Evolutionary conservation across 495 filamentous ascomycete genomes (phyloP).

Genomic region (Penicillium waksmanii): DNA sequence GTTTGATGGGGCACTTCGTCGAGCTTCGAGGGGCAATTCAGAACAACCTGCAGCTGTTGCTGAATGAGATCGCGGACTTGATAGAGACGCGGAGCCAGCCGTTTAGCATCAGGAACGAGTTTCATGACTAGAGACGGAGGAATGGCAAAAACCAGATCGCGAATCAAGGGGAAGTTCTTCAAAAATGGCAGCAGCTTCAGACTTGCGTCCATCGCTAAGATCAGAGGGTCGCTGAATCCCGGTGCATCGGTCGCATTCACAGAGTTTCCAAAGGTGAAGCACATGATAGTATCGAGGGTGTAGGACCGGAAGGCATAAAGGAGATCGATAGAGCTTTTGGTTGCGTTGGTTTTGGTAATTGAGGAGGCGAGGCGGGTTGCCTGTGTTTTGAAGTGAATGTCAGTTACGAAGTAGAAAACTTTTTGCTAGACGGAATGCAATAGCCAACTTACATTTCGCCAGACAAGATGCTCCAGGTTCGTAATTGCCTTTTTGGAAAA

Average conservation of each 20-base stretch:
- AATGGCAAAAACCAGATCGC: conserved; percentile 4
- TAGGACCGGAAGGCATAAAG: conserved; percentile 11
- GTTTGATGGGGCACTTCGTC: conserved; percentile 9
- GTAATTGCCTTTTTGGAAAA: conserved; percentile 12
- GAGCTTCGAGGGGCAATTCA: conserved; percentile 8
- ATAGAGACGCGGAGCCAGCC: conserved; percentile 8
- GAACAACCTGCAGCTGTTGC: conserved; percentile 8
- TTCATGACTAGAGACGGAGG: conserved; percentile 8
- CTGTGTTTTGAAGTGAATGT: not conserved
- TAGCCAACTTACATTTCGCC: conserved; percentile 8
- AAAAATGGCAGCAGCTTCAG: conserved; percentile 5
- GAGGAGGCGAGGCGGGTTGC: conserved; percentile 8
- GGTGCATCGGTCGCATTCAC: conserved; percentile 8
- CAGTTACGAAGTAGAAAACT: not conserved
- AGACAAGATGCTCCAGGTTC: conserved; percentile 9
- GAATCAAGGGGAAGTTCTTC: conserved; percentile 11
- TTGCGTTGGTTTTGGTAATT: conserved; percentile 5
- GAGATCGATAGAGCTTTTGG: conserved; percentile 5
- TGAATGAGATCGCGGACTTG: conserved; percentile 13
- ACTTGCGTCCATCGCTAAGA: conserved; percentile 11
- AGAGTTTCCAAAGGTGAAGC: conserved; percentile 3
- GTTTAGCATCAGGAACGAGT: conserved; percentile 3
- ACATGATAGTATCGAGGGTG: conserved; percentile 8
- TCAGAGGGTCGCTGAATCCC: conserved; percentile 9
- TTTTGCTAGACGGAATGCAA: not conserved